A percentile compares a stretch with the other conserved stretches of the same genome.
Conservation (phyloP, 2,329 filamentous ascomycete genomes). For the Fusarium sp. region DNA sequence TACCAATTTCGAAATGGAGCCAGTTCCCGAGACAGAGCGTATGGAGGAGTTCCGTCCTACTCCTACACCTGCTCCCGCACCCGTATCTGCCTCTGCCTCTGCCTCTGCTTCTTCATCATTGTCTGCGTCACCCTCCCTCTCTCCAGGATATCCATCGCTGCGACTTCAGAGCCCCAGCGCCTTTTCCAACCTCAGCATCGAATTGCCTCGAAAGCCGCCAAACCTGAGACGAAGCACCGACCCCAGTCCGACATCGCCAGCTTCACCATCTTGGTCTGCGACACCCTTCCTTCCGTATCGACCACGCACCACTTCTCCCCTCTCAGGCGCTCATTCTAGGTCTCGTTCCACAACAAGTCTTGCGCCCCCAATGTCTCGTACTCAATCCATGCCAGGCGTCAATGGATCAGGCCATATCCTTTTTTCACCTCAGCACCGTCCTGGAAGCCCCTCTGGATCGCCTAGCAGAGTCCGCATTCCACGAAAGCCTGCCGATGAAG, state of each 20-base stretch:
- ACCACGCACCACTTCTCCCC: slow-evolving; percentile 69
- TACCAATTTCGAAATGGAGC: slow-evolving; percentile 63
- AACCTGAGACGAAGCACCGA: slow-evolving; percentile 68
- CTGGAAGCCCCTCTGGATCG: slow-evolving; percentile 64
- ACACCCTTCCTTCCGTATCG: slow-evolving; percentile 63
- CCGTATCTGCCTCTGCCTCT: slow-evolving; percentile 40
- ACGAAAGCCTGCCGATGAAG: slow-evolving; percentile 67
- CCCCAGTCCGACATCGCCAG: slow-evolving; percentile 61
- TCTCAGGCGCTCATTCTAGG: slow-evolving; percentile 64
- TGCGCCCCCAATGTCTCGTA: slow-evolving; percentile 67
- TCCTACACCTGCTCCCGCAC: slow-evolving; percentile 65
- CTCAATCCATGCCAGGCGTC: slow-evolving; percentile 71
- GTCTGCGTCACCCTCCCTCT: slow-evolving; percentile 46
- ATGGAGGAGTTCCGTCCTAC: slow-evolving; percentile 72
- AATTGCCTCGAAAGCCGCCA: slow-evolving; percentile 60
- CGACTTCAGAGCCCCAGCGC: slow-evolving; percentile 56
- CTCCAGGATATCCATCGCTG: slow-evolving; percentile 64
- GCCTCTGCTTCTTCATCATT: slow-evolving; percentile 49
- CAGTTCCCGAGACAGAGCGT: slow-evolving; percentile 73
- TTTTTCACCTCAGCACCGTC: slow-evolving; percentile 61
- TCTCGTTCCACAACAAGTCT: slow-evolving; percentile 67
- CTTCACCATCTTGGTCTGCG: slow-evolving; percentile 58
- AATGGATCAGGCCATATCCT: slow-evolving; percentile 68
- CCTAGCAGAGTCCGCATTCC: slow-evolving; percentile 62
- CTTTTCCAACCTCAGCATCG: slow-evolving; percentile 52